Evolutionary conservation across 2,329 filamentous ascomycete genomes (phyloP).

Genomic region (Pezicula neosporulosa): DNA sequence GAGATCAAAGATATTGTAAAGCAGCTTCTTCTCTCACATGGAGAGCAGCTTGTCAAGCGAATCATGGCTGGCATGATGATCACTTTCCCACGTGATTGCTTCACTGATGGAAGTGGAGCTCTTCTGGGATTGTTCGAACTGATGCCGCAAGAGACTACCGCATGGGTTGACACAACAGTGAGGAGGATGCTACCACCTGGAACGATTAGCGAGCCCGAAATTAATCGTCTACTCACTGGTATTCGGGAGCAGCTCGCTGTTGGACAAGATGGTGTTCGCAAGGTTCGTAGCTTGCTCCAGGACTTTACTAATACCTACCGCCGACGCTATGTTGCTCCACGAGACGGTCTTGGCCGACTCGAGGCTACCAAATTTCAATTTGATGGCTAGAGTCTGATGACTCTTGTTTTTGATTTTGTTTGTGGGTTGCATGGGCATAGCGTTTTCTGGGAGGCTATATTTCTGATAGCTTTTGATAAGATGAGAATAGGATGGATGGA

Average conservation of each 20-base stretch:
- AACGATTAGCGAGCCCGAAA: conserved; percentile 75
- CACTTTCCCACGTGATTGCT: conserved; percentile 92
- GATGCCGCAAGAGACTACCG: conserved; percentile 72
- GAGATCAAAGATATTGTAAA: conserved; percentile 73
- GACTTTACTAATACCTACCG: conserved; percentile 97
- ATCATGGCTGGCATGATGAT: conserved; percentile 99
- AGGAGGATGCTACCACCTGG: conserved; percentile 77
- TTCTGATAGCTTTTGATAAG: not conserved
- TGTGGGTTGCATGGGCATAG: not conserved
- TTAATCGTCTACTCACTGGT: conserved; percentile 73
- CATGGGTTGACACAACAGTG: conserved; percentile 82
- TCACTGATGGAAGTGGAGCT: conserved; percentile 91
- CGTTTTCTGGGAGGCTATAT: not conserved
- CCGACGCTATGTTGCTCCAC: conserved; percentile 88
- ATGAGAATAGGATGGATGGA: not conserved
- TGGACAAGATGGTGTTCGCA: conserved; percentile 58
- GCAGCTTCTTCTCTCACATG: conserved; percentile 65
- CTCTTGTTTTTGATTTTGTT: too few species aligned
- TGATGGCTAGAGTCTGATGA: conserved; percentile 20
- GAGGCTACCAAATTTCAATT: conserved; percentile 89
- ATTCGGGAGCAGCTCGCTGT: conserved; percentile 76
- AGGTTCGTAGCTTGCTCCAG: conserved; percentile 81
- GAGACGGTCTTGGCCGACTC: conserved; percentile 83
- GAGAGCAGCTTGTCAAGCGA: conserved; percentile 78
- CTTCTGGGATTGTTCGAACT: conserved; percentile 86